Conservation (phyloP, 2,329 filamentous ascomycete genomes). For the Fusarium euwallaceae region DNA sequence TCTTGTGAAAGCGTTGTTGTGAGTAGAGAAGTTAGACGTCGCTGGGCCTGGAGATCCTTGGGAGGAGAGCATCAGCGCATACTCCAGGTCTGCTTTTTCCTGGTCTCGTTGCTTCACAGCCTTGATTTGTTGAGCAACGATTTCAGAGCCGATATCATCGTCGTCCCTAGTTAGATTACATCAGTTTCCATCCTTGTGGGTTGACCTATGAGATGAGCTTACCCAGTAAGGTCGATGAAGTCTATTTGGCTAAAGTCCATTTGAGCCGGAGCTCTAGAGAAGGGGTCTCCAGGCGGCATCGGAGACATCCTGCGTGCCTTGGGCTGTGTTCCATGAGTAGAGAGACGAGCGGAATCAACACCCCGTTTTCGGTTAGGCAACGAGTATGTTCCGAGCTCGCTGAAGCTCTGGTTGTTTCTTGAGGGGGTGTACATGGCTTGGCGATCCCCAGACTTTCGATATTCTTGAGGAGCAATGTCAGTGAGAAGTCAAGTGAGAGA, state of each 20-base stretch:
- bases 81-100: conserved; percentile 45
- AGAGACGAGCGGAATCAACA: conserved; percentile 34
- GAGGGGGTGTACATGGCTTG: conserved; percentile 41
- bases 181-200: conserved; percentile 7
- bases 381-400: conserved; percentile 32
- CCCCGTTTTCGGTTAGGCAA: conserved; percentile 50
- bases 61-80: conserved; percentile 47
- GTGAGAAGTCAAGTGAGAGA: not conserved
- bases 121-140: conserved; percentile 53
- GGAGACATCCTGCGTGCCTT: conserved; percentile 55
- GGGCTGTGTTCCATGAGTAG: conserved; percentile 19
- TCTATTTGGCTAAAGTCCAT: conserved; percentile 37
- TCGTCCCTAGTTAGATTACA: conserved; percentile 48
- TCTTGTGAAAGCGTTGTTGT: conserved; percentile 44
- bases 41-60: conserved; percentile 30
- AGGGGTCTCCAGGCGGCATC: conserved; percentile 8
- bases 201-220: conserved; percentile 25
- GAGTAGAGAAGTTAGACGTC: conserved; percentile 7
- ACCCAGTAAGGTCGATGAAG: conserved; percentile 60
- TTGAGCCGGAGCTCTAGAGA: conserved; percentile 8
- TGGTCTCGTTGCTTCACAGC: conserved; percentile 51
- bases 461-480: conserved; percentile 29
- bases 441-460: conserved; percentile 6
- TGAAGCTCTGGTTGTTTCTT: conserved; percentile 13
- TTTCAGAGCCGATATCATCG: conserved; percentile 45